Percentiles rank a stretch among this genome's conserved stretches.
Conservation (phyloP, 208 protist species). For the Crithidia brevicula region DNA sequence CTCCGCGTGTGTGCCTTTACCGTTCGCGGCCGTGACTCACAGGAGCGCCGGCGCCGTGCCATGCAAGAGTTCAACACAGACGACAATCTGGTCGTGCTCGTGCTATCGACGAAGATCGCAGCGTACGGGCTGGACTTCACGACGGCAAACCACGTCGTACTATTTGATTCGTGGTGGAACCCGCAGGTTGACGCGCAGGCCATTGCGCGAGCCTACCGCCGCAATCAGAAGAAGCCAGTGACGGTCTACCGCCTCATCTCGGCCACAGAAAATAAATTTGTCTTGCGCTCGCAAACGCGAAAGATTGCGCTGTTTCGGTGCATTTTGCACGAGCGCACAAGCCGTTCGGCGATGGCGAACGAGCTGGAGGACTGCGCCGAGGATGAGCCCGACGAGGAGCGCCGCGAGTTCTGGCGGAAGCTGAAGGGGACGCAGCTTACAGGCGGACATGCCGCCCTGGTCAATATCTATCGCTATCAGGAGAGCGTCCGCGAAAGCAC, state of each 20-base stretch:
- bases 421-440: slow-evolving; percentile 56
- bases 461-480: slow-evolving; percentile 62
- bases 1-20: slow-evolving; percentile 57
- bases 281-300: slow-evolving; percentile 69
- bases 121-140: slow-evolving; percentile 99
- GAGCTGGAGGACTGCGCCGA: slow-evolving; percentile 68
- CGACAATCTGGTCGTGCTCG: slow-evolving; percentile 62
- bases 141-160: slow-evolving; percentile 98
- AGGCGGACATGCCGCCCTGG: slow-evolving; percentile 46
- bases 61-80: slow-evolving; percentile 71
- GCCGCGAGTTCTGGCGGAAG: slow-evolving; percentile 54
- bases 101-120: slow-evolving; percentile 97
- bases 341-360: slow-evolving; percentile 39
- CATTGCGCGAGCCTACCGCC: slow-evolving; percentile 96
- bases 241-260: slow-evolving; percentile 97
- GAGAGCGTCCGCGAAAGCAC: slow-evolving; percentile 37
- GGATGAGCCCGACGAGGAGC: slow-evolving; percentile 56
- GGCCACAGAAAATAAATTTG: slow-evolving; percentile 46
- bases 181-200: slow-evolving; percentile 98
- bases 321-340: slow-evolving; percentile 75
- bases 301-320: slow-evolving; percentile 83
- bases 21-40: slow-evolving; percentile 72
- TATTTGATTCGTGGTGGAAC: slow-evolving; percentile 99
- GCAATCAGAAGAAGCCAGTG: slow-evolving; percentile 97
- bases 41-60: slow-evolving; percentile 52